A percentile compares a stretch with the other conserved stretches of the same genome.
phyloP scores from a whole-genome alignment of 148 eudicot species.

The Rhododendron mucronatum region DNA sequence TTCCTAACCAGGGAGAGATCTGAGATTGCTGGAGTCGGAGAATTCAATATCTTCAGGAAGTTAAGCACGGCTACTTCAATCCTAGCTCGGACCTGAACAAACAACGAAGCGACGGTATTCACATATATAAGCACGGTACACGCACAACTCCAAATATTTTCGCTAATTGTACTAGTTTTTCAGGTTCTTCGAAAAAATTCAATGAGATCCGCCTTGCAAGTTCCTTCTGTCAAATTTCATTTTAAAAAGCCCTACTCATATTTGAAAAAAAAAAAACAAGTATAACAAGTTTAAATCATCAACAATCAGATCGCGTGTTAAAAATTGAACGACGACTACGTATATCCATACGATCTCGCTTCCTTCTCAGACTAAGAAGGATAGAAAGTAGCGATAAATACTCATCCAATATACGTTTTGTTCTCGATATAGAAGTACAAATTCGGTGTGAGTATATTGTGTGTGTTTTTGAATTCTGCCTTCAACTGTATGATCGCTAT shows the following conservation, averaged over 20 bases:
- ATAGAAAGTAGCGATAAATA: background rate
- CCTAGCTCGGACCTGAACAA: constrained; percentile 70
- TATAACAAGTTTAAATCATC: background rate
- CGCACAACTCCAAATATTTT: background rate
- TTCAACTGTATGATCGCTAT: background rate
- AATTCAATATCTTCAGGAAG: constrained; percentile 59
- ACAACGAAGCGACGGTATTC: background rate
- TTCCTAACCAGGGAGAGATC: constrained; percentile 68
- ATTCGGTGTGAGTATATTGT: background rate
- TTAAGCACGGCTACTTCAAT: constrained; percentile 85
- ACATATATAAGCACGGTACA: background rate
- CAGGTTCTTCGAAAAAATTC: background rate
- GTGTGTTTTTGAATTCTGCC: background rate
- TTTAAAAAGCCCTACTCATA: background rate
- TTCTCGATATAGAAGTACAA: background rate
- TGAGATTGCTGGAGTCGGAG: constrained; percentile 62
- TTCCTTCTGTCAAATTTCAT: background rate
- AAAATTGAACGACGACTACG: background rate
- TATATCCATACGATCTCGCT: background rate
- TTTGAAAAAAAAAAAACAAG: background rate
- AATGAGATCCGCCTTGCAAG: background rate
- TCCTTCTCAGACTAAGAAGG: background rate
- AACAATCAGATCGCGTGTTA: background rate
- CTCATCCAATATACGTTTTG: background rate
- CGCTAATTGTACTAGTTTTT: background rate